Evolutionary conservation across 225 moss, liverwort and hornwort species (phyloP).

Genomic region (Bryoerythrophyllum caledonicum): DNA sequence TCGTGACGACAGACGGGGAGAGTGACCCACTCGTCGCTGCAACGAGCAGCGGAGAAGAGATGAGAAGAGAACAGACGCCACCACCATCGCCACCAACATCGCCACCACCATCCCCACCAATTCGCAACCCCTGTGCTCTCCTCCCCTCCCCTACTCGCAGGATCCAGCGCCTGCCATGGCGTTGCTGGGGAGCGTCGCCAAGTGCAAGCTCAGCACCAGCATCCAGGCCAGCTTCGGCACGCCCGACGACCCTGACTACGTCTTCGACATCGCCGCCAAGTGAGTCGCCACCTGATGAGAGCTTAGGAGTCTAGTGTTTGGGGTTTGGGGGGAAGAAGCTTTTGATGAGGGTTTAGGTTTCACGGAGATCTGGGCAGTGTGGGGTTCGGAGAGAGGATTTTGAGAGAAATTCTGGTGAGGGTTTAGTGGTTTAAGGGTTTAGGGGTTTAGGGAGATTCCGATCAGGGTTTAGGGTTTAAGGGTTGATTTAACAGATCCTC

Average conservation of each 20-base stretch:
- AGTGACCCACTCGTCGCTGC: too few relatives aligned
- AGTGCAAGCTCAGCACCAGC: conserved; percentile 69
- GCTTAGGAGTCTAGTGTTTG: too few relatives aligned
- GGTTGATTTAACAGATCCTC: conserved; percentile 4
- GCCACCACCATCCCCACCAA: not conserved
- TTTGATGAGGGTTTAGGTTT: conserved; percentile 11
- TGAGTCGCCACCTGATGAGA: conserved; percentile 43
- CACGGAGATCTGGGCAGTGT: too few relatives aligned
- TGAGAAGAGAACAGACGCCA: too few relatives aligned
- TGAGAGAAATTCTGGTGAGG: too few relatives aligned
- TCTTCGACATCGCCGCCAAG: conserved; percentile 82
- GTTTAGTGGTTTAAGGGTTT: too few relatives aligned
- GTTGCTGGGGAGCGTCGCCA: conserved; percentile 37
- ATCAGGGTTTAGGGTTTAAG: not conserved
- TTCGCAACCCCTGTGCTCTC: not conserved
- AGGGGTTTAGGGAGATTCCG: too few relatives aligned
- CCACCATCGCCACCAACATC: too few relatives aligned
- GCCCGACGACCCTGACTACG: conserved; percentile 81
- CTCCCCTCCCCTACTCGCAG: too few relatives aligned
- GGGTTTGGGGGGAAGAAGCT: not conserved
- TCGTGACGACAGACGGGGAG: too few relatives aligned
- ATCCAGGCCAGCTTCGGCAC: conserved; percentile 90
- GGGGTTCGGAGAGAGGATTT: too few relatives aligned
- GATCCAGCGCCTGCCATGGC: conserved; percentile 41
- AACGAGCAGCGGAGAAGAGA: too few relatives aligned